Percentiles rank a stretch among this genome's conserved stretches.
phyloP scores from a whole-genome alignment of 805 yeast species.

The Cyberlindnera americana region DNA sequence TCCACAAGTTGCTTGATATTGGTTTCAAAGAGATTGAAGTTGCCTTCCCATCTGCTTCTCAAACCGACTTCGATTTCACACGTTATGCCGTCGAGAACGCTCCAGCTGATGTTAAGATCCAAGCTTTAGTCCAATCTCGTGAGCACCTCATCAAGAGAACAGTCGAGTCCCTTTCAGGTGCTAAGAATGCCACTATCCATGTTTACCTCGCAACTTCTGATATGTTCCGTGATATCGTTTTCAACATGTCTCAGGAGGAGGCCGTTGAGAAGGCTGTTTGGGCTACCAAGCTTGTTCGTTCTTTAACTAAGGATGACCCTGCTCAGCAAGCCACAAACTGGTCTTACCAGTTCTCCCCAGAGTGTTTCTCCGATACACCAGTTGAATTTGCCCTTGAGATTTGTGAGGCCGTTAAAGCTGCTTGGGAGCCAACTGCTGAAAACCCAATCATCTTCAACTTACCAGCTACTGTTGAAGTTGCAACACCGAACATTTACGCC shows the following conservation, averaged over 20 bases:
- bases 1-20: conserved; percentile 64
- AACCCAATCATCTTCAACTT: conserved; percentile 73
- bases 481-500: conserved; percentile 73
- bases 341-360: conserved; percentile 76
- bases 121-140: conserved; percentile 73
- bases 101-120: conserved; percentile 71
- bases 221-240: conserved; percentile 70
- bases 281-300: conserved; percentile 62
- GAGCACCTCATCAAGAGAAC: conserved; percentile 72
- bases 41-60: conserved; percentile 78
- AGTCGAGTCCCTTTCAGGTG: conserved; percentile 69
- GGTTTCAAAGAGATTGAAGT: conserved; percentile 84
- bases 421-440: conserved; percentile 76
- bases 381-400: conserved; percentile 70
- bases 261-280: conserved; percentile 67
- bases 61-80: conserved; percentile 79
- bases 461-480: conserved; percentile 80
- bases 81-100: conserved; percentile 75
- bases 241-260: conserved; percentile 66
- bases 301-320: conserved; percentile 75
- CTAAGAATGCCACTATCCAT: conserved; percentile 68
- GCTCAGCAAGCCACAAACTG: conserved; percentile 57
- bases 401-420: conserved; percentile 75
- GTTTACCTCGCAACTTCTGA: conserved; percentile 76
- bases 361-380: conserved; percentile 72